Base-by-base conservation (phyloP, 2,329 filamentous ascomycete species). In the Penicillium digitatum region DNA sequence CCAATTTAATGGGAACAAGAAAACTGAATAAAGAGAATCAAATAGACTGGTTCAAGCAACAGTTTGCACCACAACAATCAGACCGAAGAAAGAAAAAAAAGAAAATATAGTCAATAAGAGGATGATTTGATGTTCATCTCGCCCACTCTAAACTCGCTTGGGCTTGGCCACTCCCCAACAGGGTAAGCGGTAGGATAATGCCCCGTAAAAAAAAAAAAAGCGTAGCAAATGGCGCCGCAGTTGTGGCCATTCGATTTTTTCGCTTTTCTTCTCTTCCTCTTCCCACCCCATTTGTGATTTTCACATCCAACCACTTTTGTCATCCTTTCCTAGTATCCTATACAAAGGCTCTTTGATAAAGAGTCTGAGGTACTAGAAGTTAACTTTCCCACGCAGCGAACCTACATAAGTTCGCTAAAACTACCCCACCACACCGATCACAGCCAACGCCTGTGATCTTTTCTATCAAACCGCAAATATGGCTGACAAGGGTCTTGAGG, bases 401-500 rank as follows among this genome's bases (percentile, higher is more conserved):
- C 62, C 63, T 66, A 66, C 61, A 63, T 66, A 62, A 62, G 62
- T 69, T 69, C 68, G 70, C 70, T 72, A 64, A 63, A 57, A 62
- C 57, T 65, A 69, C 63, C 69, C 68, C 66, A 63, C 64, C 63
- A 61, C 61, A 65, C 55, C 85, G 87, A 82, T 90, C 84, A 78
- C 81, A 84, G 88, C 86, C 16, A 82, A 86, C 79, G 87, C 86
- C 88, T 90, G 88, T 85, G 87, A 82, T 84, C 77, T 74, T 73
- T 56, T 59, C 72, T 72, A 71, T 63, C 73, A 70, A 79, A 82
- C 81, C 87, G 87, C 90, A 93, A 96, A 88, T 85, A 97, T 97
- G 93, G 93, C 78, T 77, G 89, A 90, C 72, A 96, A 95, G 85
- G 93, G 93, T 84, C 90, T 97, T 82, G 92, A 96, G 84, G 93